Base-by-base conservation (phyloP, 495 filamentous ascomycete species). In the Penicillium bialowiezense region DNA sequence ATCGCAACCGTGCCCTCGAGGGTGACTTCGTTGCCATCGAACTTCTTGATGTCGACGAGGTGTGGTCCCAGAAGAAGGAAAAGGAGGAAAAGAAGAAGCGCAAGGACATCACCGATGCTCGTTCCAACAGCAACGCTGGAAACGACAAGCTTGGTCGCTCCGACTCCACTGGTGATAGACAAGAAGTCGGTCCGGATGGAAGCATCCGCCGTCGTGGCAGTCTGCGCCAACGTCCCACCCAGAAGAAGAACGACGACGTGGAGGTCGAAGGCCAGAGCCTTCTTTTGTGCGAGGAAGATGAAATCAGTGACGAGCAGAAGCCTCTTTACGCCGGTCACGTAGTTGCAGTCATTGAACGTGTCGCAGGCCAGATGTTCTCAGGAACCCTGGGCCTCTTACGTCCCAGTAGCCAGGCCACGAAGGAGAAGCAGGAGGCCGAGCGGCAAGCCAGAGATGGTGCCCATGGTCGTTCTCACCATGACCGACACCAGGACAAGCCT, bases 21-120 rank as follows among this genome's bases (percentile, higher is more conserved):
- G 93, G 93, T 49, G 93, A 98, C 64, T 79, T 92, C 44, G 93
- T 98, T 43, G 93, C 93, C 24, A 83, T 98, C 44, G 93, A 98
- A 65, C 85, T 98, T 15, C 85, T 98, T 21, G 93, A 98, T 64
- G 93, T 98, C 2, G 93, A 97, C 65, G 93, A 98, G 61, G 93
- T 98, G 8, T 98, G 93, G 93, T 82, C 86, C 13, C 93, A 98
- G 72, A 98, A 98, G 76, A 88, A 89, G 18, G 93, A 98, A 65
- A 98, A 98, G 63, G 93, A 98, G 67, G 93, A 98, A 60, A 98
- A 98, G 77, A 98, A 98, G 84, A 97, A 97, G 75, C 88, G 93
- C 65, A 98, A 98, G 76, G 93, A 98, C 60, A 93, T 95, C 50
- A 95, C 90, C 18, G 93, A 97, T 60, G 89, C 90, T 38, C 83